These are phyloP conservation scores for Lichtheimia corymbifera DNA, from an alignment of 371 early-diverging fungal species.

Conservation along the genomic window DNA sequence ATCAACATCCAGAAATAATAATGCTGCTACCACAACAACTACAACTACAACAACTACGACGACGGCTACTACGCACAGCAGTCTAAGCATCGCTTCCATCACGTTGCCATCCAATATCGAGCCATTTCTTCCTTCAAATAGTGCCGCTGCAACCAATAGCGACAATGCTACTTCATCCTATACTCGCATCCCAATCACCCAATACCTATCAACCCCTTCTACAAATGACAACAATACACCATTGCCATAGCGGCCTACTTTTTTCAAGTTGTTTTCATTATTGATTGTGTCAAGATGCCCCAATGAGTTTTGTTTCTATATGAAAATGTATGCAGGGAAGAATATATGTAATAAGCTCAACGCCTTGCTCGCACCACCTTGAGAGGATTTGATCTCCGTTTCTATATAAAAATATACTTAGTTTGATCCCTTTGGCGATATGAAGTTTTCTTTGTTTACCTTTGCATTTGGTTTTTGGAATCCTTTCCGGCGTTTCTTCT, in stretches of 20 bases:
- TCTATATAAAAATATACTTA: slow-evolving; percentile 25
- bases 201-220: not conserved
- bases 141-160: not conserved
- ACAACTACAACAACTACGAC: not conserved
- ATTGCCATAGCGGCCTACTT: too few species aligned
- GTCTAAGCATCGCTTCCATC: slow-evolving; percentile 12
- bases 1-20: not conserved
- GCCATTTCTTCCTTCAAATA: not conserved
- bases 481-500: slow-evolving; percentile 30
- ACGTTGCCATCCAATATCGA: slow-evolving; percentile 5
- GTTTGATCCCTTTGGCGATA: not conserved
- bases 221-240: not conserved
- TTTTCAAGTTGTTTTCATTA: too few species aligned
- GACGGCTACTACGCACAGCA: not conserved
- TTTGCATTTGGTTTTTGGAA: slow-evolving; percentile 4
- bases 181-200: not conserved
- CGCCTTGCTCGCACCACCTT: slow-evolving; percentile 34
- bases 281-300: too few species aligned
- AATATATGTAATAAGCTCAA: not conserved
- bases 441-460: not conserved
- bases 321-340: too few species aligned
- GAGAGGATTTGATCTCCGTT: slow-evolving; percentile 59
- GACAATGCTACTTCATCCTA: not conserved
- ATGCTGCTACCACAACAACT: too few species aligned
- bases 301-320: too few species aligned